Evolutionary conservation across 495 filamentous ascomycete genomes (phyloP), one percentile per base, ranked within the genome.

Genomic region (Durotheca rogersii): DNA sequence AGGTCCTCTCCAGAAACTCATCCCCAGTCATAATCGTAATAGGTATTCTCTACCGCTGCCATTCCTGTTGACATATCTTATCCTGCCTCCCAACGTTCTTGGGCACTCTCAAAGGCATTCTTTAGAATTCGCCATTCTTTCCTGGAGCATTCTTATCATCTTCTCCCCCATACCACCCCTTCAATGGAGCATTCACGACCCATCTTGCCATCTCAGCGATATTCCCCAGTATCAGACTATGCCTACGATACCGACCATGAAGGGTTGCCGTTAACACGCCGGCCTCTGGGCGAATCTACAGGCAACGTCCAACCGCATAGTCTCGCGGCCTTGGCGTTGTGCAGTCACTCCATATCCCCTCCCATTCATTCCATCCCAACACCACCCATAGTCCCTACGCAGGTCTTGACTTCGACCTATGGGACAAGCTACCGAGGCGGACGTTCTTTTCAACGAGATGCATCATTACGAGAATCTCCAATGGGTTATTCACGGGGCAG

Each of bases 201-300:
- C 17, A 58, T 69, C 23, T 39, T 69, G 25, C 43, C 61, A 37
- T 69, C 66, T 42, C 66, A 69, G 52, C 51, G 54, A 51, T 63
- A 58, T 14, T 56, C 61, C 14, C 61, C 57, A 25, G 43, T 51
- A 19, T 62, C 64, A 31, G 66, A 67, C 33, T 68, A 62, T 49
- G 46, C 59, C 20, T 64, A 65, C 47, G 60, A 66, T 45, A 47
- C 37, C 23, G 58, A 67, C 11, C 61, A 64, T 45, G 61, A 62
- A 41, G 50, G 50, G 38, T 61, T 59, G 25, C 51, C 58, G 7
- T 52, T 44, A 34, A 34, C 62, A 46, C 66, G 76, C 51, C 69
- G 68, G 41, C 76, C 78, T 31, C 68, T 81, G 17, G 56, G 67
- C 33, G 69, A 76, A 62, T 72, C 74, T 19, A 73, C 70, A 4